Evolutionary conservation across 2,329 filamentous ascomycete genomes (phyloP), one percentile per base, ranked within the genome.

Genomic region (Phialocephala sp.): DNA sequence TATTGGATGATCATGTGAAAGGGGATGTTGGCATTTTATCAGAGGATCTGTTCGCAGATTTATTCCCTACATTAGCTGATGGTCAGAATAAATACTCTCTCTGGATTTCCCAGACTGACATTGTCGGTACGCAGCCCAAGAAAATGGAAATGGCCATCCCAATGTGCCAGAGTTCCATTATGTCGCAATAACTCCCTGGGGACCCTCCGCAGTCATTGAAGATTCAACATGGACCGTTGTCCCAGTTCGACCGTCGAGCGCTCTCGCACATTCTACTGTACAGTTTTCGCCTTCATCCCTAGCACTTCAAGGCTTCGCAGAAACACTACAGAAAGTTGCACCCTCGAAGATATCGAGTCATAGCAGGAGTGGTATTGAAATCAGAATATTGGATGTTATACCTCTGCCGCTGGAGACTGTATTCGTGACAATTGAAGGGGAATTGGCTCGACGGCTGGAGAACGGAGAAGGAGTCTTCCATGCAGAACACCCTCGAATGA

Each of bases 1-100:
- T 96, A 43, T 87, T 97, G 64, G 93, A 97, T 78, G 91, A 93
- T 76, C 90, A 91, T 77, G 84, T 97, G 73, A 92, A 90, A 79
- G 92, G 92, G 61, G 92, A 97, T 76, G 85, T 94, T 68, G 95
- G 93, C 69, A 86, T 95, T 69, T 79, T 98, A 61, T 97, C 94
- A 14, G 90, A 93, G 73, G 93, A 97, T 77, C 84, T 99, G 60
- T 93, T 94, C 74, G 83, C 85, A 56, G 91, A 96, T 75, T 84
- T 98, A 60, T 93, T 96, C 79, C 89, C 91, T 68, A 81, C 87
- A 72, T 74, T 85, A 72, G 79, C 79, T 71, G 73, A 82, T 75
- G 77, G 85, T 88, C 22, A 65, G 63, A 35, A 54, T 3, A 20
- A 20, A 24, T 11, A 22, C 8, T 39, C 36, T 39, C 5, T 41